A percentile compares a stretch with the other conserved stretches of the same genome.
Conservation (phyloP, 73 alveolate species). For the Paramecium primaurelia region DNA sequence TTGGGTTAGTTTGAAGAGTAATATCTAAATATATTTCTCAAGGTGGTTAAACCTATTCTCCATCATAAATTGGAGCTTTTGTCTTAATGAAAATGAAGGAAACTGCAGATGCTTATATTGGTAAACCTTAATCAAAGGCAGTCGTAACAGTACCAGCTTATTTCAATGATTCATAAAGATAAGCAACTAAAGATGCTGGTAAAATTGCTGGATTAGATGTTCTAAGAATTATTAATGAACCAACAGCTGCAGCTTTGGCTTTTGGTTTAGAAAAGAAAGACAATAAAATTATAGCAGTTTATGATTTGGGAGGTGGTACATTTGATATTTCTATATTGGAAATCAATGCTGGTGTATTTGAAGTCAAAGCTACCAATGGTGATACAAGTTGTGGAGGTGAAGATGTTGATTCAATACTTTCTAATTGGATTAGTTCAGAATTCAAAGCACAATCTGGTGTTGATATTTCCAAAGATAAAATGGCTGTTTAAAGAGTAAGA, state of each 20-base stretch:
- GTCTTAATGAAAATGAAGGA: conserved; percentile 86
- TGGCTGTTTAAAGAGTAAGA: conserved; percentile 90
- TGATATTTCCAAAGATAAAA: conserved; percentile 85
- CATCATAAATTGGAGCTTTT: conserved; percentile 77
- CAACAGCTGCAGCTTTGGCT: conserved; percentile 99
- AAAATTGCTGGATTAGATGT: conserved; percentile 91
- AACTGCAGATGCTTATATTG: conserved; percentile 88
- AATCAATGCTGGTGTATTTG: conserved; percentile 95
- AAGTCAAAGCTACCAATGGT: conserved; percentile 96
- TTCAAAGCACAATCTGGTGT: conserved; percentile 83
- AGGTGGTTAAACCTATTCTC: conserved; percentile 72
- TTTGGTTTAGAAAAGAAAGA: conserved; percentile 94
- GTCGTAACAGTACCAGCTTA: conserved; percentile 97
- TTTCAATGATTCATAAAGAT: conserved; percentile 88
- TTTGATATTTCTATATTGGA: conserved; percentile 96
- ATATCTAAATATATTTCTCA: neutral
- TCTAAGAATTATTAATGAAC: conserved; percentile 98
- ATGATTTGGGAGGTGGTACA: conserved; percentile 99
- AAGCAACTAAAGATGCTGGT: conserved; percentile 94
- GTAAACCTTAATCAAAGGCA: conserved; percentile 78
- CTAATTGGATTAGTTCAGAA: conserved; percentile 74
- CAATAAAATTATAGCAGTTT: conserved; percentile 91
- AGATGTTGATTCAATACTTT: conserved; percentile 86
- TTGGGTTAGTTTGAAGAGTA: conserved; percentile 90
- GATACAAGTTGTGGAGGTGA: conserved; percentile 98